Conservation (phyloP, 1,284 basidiomycete species). For the Mrakiaceae sp. region DNA sequence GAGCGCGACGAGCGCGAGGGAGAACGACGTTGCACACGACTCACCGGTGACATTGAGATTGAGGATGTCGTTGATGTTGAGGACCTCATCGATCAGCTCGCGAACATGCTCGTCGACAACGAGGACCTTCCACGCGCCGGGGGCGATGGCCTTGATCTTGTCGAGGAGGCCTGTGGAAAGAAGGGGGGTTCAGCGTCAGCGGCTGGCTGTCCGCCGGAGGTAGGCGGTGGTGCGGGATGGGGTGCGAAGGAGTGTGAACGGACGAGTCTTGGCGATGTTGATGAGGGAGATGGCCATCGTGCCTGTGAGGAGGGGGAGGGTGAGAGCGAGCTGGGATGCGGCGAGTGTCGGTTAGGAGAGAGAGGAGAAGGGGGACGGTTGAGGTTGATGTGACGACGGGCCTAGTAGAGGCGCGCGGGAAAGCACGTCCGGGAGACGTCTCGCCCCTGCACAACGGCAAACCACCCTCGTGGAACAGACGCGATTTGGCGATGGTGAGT, state of each 20-base stretch:
- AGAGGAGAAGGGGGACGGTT: too few relatives aligned
- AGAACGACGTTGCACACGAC: constrained; percentile 29
- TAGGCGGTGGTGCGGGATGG: too few relatives aligned
- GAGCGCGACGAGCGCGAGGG: neutral
- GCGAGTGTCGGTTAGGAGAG: neutral
- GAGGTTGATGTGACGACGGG: too few relatives aligned
- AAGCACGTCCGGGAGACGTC: neutral
- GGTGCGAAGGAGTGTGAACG: neutral
- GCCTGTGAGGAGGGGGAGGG: neutral
- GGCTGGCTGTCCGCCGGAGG: too few relatives aligned
- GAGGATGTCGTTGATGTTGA: constrained; percentile 86
- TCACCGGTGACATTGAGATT: constrained; percentile 87
- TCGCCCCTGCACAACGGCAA: neutral
- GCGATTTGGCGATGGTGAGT: neutral
- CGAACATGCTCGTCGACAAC: constrained; percentile 90
- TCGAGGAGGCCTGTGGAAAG: constrained; percentile 29
- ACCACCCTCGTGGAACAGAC: neutral
- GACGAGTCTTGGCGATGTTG: neutral
- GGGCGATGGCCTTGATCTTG: constrained; percentile 51
- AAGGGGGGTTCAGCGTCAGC: too few relatives aligned
- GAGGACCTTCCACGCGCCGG: constrained; percentile 86
- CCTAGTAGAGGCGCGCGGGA: too few relatives aligned
- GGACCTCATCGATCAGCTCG: constrained; percentile 67
- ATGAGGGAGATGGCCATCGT: neutral
- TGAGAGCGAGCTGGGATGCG: neutral